Base-by-base conservation (phyloP, 495 filamentous ascomycete species). In the Penicillium flavigenum region DNA sequence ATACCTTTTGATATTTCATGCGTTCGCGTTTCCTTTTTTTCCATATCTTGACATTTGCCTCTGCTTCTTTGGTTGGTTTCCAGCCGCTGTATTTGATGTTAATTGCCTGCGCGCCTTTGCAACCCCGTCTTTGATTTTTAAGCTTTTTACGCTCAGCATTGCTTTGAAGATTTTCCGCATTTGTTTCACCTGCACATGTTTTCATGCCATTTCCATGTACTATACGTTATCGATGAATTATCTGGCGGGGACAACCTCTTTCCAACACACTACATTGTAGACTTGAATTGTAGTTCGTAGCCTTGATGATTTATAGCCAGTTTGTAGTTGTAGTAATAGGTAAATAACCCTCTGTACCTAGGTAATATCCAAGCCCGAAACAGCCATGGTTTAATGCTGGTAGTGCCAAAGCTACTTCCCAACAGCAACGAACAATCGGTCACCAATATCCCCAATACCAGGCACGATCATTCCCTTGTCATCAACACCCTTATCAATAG, bases 381-480 rank as follows among this genome's bases (percentile, higher is more conserved):
- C 22, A 39, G 36, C 12, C 43, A 45, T 24, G 5, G 5, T 9
- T 14, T 10, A 26, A 12, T 45, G 43, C 43, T 8, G 8, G n/a
- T 26, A 20, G 34, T 45, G 4, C n/a, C n/a, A 22, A 32, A 14
- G 41, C 57, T 83, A 96, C 73, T 97, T 98, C 27, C 93, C 93
- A 75, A 93, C 84, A 0, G 93, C 96, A 73, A 96, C 81, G 78
- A 93, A 98, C 71, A 98, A 74, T 54, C 93, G 78, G 77, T 98
- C 93, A 6, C 93, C 93, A 59, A 96, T 88, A 80, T 96, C 92
- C 1, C 91, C 91, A 60, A 96, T 65, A 0, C 93, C 93, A 3
- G 93, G 93, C 72, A 86, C 89, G 70, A 98, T 86, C 92, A 96
- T 96, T 3, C 93, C 92, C 51, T 76, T 80, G 27, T 83, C 81